A percentile compares a stretch with the other conserved stretches of the same genome.
Evolutionary conservation across 495 filamentous ascomycete genomes (phyloP).

Genomic region (Aspergillus cavernicola): DNA sequence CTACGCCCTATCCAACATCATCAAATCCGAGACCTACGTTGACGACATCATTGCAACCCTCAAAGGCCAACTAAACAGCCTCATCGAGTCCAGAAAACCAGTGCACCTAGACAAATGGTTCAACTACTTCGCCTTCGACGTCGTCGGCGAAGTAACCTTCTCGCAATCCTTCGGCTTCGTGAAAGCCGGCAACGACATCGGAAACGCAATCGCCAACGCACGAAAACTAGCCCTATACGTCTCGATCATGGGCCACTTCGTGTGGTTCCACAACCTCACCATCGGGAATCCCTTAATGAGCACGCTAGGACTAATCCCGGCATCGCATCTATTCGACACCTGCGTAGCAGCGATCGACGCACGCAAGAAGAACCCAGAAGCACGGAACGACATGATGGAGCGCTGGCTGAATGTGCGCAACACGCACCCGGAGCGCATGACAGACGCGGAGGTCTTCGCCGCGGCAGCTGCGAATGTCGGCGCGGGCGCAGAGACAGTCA

Average conservation of each 20-base stretch:
- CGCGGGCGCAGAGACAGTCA: slow-evolving; percentile 45
- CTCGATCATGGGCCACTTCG: slow-evolving; percentile 35
- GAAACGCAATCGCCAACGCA: slow-evolving; percentile 37
- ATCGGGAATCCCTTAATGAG: slow-evolving; percentile 40
- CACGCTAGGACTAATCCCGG: slow-evolving; percentile 33
- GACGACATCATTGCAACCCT: slow-evolving; percentile 22
- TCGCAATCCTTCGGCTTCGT: slow-evolving; percentile 43
- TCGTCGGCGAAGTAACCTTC: slow-evolving; percentile 38
- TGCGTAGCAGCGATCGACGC: slow-evolving; percentile 31
- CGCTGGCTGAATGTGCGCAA: slow-evolving; percentile 36
- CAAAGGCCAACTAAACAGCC: slow-evolving; percentile 23
- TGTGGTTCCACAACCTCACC: slow-evolving; percentile 34
- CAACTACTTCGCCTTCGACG: slow-evolving; percentile 45
- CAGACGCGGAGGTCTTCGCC: slow-evolving; percentile 33
- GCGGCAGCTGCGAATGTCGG: slow-evolving; percentile 37
- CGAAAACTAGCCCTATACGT: slow-evolving; percentile 32
- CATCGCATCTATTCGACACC: slow-evolving; percentile 41
- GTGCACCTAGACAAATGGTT: slow-evolving; percentile 43
- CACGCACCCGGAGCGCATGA: slow-evolving; percentile 38
- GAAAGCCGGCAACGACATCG: slow-evolving; percentile 35
- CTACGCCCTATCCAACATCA: slow-evolving; percentile 39
- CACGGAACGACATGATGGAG: slow-evolving; percentile 40
- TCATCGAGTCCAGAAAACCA: slow-evolving; percentile 16
- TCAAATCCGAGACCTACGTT: slow-evolving; percentile 37
- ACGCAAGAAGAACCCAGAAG: slow-evolving; percentile 32